Evolutionary conservation across 371 early-diverging fungal genomes (phyloP).

Genomic region (Haplosporangium sp.): DNA sequence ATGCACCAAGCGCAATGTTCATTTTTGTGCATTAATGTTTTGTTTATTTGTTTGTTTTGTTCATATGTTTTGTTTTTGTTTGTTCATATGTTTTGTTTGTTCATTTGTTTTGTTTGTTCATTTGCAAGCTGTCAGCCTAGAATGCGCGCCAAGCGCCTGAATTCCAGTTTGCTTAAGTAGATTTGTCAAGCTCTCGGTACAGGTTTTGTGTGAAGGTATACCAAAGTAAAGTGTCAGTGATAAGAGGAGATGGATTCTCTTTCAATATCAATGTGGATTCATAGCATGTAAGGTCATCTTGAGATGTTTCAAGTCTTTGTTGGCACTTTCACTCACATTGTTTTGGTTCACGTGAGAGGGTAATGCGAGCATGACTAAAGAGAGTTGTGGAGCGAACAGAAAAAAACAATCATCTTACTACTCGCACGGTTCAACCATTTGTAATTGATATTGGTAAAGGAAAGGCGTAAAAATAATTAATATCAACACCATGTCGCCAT

Average conservation of each 20-base stretch:
- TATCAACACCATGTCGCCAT: background rate
- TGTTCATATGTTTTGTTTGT: background rate
- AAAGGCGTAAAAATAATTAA: background rate
- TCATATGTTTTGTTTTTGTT: no score
- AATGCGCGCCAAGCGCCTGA: no score
- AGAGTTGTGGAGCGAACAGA: background rate
- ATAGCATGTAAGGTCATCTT: no score
- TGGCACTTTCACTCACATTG: background rate
- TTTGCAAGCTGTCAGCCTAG: no score
- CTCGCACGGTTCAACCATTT: slow-evolving; percentile 8
- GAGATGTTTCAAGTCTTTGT: background rate
- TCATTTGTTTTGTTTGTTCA: no score
- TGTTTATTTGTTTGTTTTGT: slow-evolving; percentile 1
- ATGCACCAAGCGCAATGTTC: background rate
- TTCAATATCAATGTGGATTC: no score
- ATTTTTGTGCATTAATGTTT: background rate
- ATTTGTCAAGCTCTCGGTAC: background rate
- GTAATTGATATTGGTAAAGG: background rate
- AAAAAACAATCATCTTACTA: slow-evolving; percentile 4
- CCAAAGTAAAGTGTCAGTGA: no score
- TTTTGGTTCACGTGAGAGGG: slow-evolving; percentile 1
- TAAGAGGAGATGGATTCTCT: no score
- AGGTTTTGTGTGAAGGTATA: no score
- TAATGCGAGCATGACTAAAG: background rate
- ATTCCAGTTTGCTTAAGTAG: background rate